Conservation (phyloP, 1,284 basidiomycete species). For the Veloporphyrellus conicus region DNA sequence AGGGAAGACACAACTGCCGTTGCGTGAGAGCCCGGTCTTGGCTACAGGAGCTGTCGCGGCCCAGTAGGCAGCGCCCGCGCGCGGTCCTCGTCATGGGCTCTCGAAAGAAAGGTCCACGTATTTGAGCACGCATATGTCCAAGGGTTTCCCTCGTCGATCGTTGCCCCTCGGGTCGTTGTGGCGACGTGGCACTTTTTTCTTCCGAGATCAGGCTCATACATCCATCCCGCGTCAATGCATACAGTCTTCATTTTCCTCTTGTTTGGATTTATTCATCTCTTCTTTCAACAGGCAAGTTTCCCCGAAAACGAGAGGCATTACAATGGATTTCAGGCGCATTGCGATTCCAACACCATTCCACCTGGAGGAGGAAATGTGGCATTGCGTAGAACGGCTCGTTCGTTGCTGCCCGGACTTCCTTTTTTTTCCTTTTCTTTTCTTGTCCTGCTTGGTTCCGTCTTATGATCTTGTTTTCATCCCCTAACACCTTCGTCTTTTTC, state of each 20-base stretch:
- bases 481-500: conserved; percentile 1
- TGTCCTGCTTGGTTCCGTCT: conserved; percentile 23
- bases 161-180: not conserved
- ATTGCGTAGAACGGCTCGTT: not conserved
- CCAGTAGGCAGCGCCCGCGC: conserved; percentile 39
- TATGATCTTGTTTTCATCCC: conserved; percentile 7
- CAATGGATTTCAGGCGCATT: conserved; percentile 16
- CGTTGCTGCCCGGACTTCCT: conserved; percentile 1
- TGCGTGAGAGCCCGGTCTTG: conserved; percentile 61
- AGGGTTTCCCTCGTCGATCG: not conserved
- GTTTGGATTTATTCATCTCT: conserved; percentile 50
- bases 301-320: conserved; percentile 19
- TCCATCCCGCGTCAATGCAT: conserved; percentile 12
- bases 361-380: conserved; percentile 8
- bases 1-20: conserved; percentile 59
- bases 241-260: conserved; percentile 15
- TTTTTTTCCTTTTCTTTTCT: conserved; percentile 1
- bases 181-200: not conserved
- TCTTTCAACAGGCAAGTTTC: conserved; percentile 39
- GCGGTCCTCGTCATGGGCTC: conserved; percentile 3
- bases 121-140: not conserved
- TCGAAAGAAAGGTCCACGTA: conserved; percentile 2
- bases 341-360: conserved; percentile 11
- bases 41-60: conserved; percentile 48
- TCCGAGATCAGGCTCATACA: conserved; percentile 4